These are phyloP conservation scores for Mastigamoeba balamuthi DNA, from an alignment of 78 protist genomes.

Conservation along the genomic window DNA sequence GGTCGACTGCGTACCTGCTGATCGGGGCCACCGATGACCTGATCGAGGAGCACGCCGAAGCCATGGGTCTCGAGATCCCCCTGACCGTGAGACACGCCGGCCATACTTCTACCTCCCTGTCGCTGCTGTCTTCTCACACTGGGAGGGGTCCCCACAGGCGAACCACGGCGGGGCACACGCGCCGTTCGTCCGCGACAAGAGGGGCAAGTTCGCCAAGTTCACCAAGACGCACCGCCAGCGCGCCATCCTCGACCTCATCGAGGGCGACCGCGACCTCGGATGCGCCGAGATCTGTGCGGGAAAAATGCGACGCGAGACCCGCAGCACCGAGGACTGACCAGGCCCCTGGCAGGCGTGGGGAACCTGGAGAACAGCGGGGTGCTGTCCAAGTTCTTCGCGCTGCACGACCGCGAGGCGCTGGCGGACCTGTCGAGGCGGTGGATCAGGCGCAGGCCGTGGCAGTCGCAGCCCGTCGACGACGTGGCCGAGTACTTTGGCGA, in stretches of 20 bases:
- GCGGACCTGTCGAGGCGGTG: neutral
- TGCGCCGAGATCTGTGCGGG: neutral
- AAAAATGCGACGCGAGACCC: neutral
- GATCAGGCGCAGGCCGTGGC: neutral
- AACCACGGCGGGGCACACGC: neutral
- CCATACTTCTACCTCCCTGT: neutral
- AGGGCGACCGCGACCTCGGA: neutral
- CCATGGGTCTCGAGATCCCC: neutral
- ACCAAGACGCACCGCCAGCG: neutral
- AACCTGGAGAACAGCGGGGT: neutral
- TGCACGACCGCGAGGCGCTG: neutral
- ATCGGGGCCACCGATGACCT: neutral
- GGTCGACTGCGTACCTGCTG: too few relatives aligned
- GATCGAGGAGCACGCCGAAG: neutral
- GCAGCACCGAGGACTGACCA: neutral
- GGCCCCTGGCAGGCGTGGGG: neutral
- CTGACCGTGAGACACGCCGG: neutral
- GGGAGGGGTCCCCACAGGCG: neutral
- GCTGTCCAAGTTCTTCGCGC: neutral
- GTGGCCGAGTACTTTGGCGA: constrained; percentile 1
- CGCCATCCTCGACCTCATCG: neutral
- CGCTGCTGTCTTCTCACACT: neutral
- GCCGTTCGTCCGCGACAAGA: neutral
- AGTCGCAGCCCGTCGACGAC: neutral
- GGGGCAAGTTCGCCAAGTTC: neutral